Evolutionary conservation across 345 rosid species (phyloP).

Genomic region (Noccaea bulbosa): DNA sequence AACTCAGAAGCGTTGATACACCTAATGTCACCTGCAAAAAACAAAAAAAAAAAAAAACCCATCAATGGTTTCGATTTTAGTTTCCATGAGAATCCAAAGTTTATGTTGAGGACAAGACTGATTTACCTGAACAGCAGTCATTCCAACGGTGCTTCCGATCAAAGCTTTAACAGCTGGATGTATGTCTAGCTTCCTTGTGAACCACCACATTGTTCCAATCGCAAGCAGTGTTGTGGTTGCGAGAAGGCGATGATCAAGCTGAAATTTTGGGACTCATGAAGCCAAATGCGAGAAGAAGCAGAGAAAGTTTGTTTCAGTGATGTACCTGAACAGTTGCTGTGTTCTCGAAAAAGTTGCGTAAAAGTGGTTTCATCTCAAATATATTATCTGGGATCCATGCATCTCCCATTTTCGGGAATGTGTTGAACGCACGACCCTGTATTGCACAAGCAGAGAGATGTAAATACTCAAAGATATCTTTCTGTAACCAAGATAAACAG

Average conservation of each 20-base stretch:
- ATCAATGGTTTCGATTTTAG: slow-evolving; percentile 15
- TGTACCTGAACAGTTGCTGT: slow-evolving; percentile 86
- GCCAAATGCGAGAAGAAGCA: neutral
- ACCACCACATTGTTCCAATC: slow-evolving; percentile 71
- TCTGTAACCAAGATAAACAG: neutral
- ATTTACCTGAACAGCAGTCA: slow-evolving; percentile 83
- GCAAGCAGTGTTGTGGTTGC: slow-evolving; percentile 69
- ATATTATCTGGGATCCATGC: slow-evolving; percentile 85
- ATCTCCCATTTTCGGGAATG: slow-evolving; percentile 95
- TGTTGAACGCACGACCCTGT: slow-evolving; percentile 87
- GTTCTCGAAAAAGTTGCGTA: slow-evolving; percentile 93
- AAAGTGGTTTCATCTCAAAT: slow-evolving; percentile 76
- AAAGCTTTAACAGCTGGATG: slow-evolving; percentile 82
- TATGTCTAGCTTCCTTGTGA: slow-evolving; percentile 75
- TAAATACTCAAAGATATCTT: neutral
- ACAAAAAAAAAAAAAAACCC: neutral
- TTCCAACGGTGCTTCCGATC: slow-evolving; percentile 75
- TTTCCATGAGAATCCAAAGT: neutral
- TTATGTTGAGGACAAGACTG: slow-evolving; percentile 1
- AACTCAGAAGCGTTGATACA: slow-evolving; percentile 77
- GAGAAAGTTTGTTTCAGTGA: slow-evolving; percentile 14
- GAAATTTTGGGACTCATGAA: neutral
- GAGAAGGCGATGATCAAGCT: slow-evolving; percentile 95
- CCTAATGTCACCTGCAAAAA: slow-evolving; percentile 74
- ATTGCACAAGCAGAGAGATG: slow-evolving; percentile 17